phyloP scores from a whole-genome alignment of 441 rosid genomes.

The Populus hybrid region DNA sequence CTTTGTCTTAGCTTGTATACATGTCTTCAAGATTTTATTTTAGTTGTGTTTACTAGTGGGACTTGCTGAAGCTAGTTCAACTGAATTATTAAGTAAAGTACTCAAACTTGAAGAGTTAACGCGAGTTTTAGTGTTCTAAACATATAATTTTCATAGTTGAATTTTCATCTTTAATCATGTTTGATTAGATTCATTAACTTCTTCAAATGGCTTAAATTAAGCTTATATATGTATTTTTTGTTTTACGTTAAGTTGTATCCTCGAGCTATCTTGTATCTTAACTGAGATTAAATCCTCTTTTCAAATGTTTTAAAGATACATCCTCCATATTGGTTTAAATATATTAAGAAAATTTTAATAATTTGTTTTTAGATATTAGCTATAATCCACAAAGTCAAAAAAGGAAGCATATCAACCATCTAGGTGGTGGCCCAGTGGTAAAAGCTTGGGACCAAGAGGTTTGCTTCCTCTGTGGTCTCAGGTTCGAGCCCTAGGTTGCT shows the following conservation, averaged over 20 bases:
- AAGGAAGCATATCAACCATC: too few relatives aligned
- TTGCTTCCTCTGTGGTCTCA: too few relatives aligned
- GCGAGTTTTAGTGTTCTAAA: not conserved
- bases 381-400: not conserved
- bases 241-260: not conserved
- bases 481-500: too few relatives aligned
- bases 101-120: not conserved
- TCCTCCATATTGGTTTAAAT: not conserved
- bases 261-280: not conserved
- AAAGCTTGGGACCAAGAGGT: too few relatives aligned
- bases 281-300: not conserved
- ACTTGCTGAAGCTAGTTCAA: not conserved
- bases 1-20: conserved; percentile 4
- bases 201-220: not conserved
- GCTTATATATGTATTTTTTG: too few relatives aligned
- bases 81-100: too few relatives aligned
- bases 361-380: not conserved
- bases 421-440: too few relatives aligned
- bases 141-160: too few relatives aligned
- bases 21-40: not conserved
- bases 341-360: too few relatives aligned
- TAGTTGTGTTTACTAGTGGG: not conserved
- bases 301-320: not conserved
- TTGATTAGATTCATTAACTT: not conserved
- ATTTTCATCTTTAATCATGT: too few relatives aligned